Evolutionary conservation across 192 early-diverging fungal species (phyloP).

Genomic region (Diversispora eburnea): DNA sequence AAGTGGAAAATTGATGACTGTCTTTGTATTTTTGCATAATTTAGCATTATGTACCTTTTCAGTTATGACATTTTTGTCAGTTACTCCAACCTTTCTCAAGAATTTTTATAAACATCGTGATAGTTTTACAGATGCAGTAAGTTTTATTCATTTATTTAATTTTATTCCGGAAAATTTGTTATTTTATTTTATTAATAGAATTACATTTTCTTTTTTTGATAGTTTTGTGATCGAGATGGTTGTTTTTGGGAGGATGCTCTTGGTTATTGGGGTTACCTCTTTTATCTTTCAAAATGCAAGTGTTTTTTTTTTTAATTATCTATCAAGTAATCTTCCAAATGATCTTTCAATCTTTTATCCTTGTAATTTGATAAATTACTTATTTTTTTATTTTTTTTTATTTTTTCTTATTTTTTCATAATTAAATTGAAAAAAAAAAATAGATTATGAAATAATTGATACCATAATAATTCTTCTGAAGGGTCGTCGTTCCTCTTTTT

Average conservation of each 20-base stretch:
- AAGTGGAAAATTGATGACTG: slow-evolving; percentile 57
- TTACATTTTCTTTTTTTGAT: slow-evolving; percentile 10
- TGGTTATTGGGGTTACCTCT: slow-evolving; percentile 79
- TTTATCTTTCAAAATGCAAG: slow-evolving; percentile 77
- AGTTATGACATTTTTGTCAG: slow-evolving; percentile 61
- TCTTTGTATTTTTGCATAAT: slow-evolving; percentile 77
- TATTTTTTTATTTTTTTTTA: not conserved
- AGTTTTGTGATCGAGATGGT: slow-evolving; percentile 65
- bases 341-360: too few species aligned
- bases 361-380: not conserved
- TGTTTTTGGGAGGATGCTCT: slow-evolving; percentile 66
- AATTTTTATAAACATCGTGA: slow-evolving; percentile 45
- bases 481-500: slow-evolving; percentile 67
- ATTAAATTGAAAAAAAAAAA: not conserved
- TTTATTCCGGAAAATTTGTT: not conserved
- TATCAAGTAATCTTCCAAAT: not conserved
- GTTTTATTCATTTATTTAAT: slow-evolving; percentile 25
- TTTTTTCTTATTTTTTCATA: not conserved
- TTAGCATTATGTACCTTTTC: slow-evolving; percentile 67
- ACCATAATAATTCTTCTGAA: slow-evolving; percentile 83
- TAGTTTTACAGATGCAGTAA: slow-evolving; percentile 56
- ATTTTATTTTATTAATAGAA: not conserved
- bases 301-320: not conserved
- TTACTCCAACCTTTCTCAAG: slow-evolving; percentile 53
- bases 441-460: slow-evolving; percentile 81